These are phyloP conservation scores for Helicostylum pulchrum DNA, from an alignment of 192 early-diverging fungal genomes.

Conservation along the genomic window DNA sequence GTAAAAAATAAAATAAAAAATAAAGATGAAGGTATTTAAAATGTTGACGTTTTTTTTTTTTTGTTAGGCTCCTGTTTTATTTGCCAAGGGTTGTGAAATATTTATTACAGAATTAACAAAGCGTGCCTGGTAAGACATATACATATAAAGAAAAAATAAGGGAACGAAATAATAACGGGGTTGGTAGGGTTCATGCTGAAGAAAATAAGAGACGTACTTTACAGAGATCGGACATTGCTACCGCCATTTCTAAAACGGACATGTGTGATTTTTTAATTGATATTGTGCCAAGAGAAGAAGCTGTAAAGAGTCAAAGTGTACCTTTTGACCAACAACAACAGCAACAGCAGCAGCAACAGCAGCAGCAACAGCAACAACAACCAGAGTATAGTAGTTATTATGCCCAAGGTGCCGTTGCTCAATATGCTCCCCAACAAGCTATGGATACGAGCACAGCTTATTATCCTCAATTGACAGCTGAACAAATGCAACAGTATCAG, in stretches of 20 bases:
- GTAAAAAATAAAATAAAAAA: conserved; percentile 14
- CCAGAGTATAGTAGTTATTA: conserved; percentile 10
- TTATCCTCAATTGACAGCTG: conserved; percentile 4
- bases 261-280: conserved; percentile 98
- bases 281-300: conserved; percentile 91
- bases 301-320: conserved; percentile 9
- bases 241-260: conserved; percentile 83
- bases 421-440: not conserved
- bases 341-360: conserved; percentile 19
- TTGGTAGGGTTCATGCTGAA: conserved; percentile 81
- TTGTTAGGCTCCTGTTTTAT: conserved; percentile 87
- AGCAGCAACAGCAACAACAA: not conserved
- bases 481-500: conserved; percentile 40
- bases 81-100: conserved; percentile 97
- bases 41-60: conserved; percentile 24
- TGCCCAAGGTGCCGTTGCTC: not conserved
- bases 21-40: conserved; percentile 14
- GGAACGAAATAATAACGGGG: not conserved
- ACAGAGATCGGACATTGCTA: conserved; percentile 86
- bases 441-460: not conserved
- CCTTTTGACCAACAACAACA: conserved; percentile 2
- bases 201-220: conserved; percentile 94
- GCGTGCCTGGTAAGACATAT: conserved; percentile 61
- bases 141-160: not conserved
- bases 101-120: conserved; percentile 88